A percentile compares a stretch with the other conserved stretches of the same genome.
These are phyloP conservation scores for Acmispon strigosus DNA, from an alignment of 306 rosid species.

Conservation along the genomic window DNA sequence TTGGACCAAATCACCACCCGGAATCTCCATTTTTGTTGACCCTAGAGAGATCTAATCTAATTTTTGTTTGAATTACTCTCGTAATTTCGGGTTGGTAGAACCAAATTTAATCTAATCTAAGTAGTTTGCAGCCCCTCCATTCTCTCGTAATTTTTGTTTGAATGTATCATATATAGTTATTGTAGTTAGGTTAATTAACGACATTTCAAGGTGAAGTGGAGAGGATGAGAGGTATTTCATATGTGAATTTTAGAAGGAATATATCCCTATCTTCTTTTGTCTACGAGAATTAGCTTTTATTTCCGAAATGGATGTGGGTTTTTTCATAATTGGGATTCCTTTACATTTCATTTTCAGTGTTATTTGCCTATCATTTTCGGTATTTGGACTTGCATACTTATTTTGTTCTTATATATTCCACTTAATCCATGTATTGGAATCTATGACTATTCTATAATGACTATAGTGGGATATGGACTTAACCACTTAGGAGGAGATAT, in stretches of 20 bases:
- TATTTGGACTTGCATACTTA: neutral
- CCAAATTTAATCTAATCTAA: too few species aligned
- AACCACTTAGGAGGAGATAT: neutral
- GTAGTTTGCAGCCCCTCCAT: too few species aligned
- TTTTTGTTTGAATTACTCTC: too few species aligned
- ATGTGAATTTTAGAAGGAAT: conserved; percentile 29
- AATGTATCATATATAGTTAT: conserved; percentile 1
- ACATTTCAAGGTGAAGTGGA: conserved; percentile 5
- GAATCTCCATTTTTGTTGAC: conserved; percentile 78
- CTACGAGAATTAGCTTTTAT: conserved; percentile 13
- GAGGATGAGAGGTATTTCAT: neutral
- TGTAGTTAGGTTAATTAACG: conserved; percentile 22
- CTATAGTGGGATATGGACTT: neutral
- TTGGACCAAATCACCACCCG: conserved; percentile 87
- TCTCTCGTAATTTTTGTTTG: neutral
- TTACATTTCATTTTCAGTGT: conserved; percentile 13
- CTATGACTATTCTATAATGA: neutral
- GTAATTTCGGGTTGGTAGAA: too few species aligned
- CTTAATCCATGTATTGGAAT: neutral
- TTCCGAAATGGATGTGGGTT: conserved; percentile 48
- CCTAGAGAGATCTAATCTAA: conserved; percentile 67
- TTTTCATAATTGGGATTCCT: conserved; percentile 31
- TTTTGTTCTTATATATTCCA: too few species aligned
- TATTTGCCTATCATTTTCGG: conserved; percentile 2
- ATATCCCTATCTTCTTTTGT: conserved; percentile 19